Conservation (phyloP, 2,329 filamentous ascomycete species). For the Paecilomyces niveus region DNA sequence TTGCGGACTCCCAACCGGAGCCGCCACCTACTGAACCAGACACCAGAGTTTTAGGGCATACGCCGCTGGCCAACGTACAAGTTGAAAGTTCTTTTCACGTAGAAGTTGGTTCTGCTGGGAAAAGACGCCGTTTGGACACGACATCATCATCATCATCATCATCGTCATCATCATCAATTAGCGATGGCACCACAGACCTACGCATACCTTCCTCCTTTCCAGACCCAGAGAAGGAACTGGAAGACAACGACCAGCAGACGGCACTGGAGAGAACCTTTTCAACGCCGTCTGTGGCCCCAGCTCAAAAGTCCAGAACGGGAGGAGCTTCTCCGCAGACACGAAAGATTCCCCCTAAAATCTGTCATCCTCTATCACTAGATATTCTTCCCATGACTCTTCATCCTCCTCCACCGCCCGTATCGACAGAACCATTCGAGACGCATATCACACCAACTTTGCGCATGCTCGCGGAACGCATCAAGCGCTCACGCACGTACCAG, state of each 20-base stretch:
- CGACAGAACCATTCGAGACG: constrained; percentile 38
- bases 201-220: constrained; percentile 9
- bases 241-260: not conserved
- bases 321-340: not conserved
- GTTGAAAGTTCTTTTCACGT: constrained; percentile 8
- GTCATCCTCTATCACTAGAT: constrained; percentile 5
- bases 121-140: constrained; percentile 8
- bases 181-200: not conserved
- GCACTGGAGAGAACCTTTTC: not conserved
- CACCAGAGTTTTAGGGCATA: constrained; percentile 1
- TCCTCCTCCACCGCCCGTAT: constrained; percentile 48
- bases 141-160: not conserved
- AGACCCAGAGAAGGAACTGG: not conserved
- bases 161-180: not conserved
- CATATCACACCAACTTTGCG: constrained; percentile 52
- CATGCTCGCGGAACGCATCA: constrained; percentile 48
- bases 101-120: constrained; percentile 1
- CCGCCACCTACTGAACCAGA: constrained; percentile 3
- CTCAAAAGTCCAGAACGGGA: not conserved
- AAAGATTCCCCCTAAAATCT: constrained; percentile 1
- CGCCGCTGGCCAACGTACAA: constrained; percentile 2
- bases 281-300: not conserved
- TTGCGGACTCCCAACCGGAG: constrained; percentile 33
- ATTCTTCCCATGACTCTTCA: constrained; percentile 38
- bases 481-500: constrained; percentile 47